These are phyloP conservation scores for Auricularia cornea DNA, from an alignment of 768 basidiomycete species.

Conservation along the genomic window DNA sequence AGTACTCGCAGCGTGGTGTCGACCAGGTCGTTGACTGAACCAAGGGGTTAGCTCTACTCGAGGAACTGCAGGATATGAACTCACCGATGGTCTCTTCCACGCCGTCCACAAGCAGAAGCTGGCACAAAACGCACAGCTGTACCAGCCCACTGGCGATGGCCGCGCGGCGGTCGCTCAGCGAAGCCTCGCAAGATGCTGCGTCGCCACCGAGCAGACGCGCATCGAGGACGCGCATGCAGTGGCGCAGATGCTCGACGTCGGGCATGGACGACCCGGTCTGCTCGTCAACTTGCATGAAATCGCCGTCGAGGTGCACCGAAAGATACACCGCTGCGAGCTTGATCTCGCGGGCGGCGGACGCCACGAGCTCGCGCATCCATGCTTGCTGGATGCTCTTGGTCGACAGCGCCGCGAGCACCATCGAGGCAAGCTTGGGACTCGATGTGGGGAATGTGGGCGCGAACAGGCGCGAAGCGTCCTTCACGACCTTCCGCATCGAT, in stretches of 20 bases:
- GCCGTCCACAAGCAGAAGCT: constrained; percentile 26
- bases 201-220: constrained; percentile 54
- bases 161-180: constrained; percentile 30
- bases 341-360: not conserved
- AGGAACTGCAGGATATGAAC: constrained; percentile 3
- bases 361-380: not conserved
- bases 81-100: constrained; percentile 16
- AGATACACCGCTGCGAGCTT: not conserved
- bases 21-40: constrained; percentile 40
- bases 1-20: constrained; percentile 57
- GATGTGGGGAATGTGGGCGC: not conserved
- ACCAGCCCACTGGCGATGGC: constrained; percentile 43
- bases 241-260: constrained; percentile 7
- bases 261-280: not conserved
- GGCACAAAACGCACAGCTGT: constrained; percentile 42
- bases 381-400: not conserved
- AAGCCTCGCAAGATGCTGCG: constrained; percentile 19
- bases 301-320: not conserved
- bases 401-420: not conserved
- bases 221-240: constrained; percentile 54
- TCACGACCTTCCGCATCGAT: not conserved
- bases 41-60: too few relatives aligned
- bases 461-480: not conserved
- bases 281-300: not conserved
- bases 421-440: not conserved